Conservation (phyloP, 2,329 filamentous ascomycete genomes). For the Talaromyces pinophilus region DNA sequence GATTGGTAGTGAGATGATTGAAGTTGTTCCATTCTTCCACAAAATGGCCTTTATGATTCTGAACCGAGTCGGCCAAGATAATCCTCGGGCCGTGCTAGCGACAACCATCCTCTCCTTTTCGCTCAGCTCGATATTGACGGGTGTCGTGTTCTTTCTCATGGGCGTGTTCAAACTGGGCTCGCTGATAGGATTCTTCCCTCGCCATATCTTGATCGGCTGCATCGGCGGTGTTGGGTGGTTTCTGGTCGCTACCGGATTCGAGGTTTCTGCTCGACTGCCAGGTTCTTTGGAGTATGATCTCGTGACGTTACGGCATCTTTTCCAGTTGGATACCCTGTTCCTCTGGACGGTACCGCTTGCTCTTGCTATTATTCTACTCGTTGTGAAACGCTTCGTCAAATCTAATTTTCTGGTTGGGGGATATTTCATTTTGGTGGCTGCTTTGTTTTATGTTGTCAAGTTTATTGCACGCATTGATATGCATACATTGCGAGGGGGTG, state of each 20-base stretch:
- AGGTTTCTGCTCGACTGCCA: slow-evolving; percentile 86
- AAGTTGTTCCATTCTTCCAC: slow-evolving; percentile 98
- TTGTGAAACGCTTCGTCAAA: slow-evolving; percentile 71
- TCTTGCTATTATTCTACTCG: slow-evolving; percentile 74
- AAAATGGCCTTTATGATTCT: slow-evolving; percentile 95
- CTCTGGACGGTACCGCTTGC: slow-evolving; percentile 81
- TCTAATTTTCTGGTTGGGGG: slow-evolving; percentile 83
- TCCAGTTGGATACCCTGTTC: slow-evolving; percentile 70
- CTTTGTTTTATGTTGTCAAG: slow-evolving; percentile 55
- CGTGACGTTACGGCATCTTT: slow-evolving; percentile 72
- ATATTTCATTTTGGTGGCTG: slow-evolving; percentile 79
- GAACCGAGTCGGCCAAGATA: slow-evolving; percentile 71
- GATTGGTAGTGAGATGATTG: slow-evolving; percentile 95
- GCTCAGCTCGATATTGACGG: slow-evolving; percentile 86
- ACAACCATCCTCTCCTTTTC: slow-evolving; percentile 93
- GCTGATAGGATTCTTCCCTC: slow-evolving; percentile 93
- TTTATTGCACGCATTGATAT: slow-evolving; percentile 64
- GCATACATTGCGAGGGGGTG: slow-evolving; percentile 65
- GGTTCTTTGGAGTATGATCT: slow-evolving; percentile 81
- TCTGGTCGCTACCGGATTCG: slow-evolving; percentile 83
- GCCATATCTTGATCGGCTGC: slow-evolving; percentile 93
- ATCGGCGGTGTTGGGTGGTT: slow-evolving; percentile 98
- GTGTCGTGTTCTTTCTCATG: slow-evolving; percentile 87
- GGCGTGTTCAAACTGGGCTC: slow-evolving; percentile 85
- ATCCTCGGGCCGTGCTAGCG: slow-evolving; percentile 82